Base-by-base conservation (phyloP, 2,329 filamentous ascomycete species). In the Xylariaceae sp. region DNA sequence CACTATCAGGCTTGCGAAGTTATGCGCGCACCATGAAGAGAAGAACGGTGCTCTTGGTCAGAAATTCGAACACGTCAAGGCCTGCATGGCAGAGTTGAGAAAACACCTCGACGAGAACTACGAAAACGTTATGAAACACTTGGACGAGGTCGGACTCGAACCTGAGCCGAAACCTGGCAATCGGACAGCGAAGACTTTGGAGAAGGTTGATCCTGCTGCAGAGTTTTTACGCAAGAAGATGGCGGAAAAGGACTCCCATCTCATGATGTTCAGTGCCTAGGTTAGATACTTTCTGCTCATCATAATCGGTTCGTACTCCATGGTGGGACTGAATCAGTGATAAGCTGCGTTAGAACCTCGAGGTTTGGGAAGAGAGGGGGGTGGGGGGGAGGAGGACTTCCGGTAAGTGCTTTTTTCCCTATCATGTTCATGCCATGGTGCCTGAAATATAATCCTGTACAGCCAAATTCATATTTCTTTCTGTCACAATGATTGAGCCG, bases 251-350 rank as follows among this genome's bases (percentile, higher is more conserved):
- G 24, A 54, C 30, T 47, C 52, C 28, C 50, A 54, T 37, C 33
- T 54, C 17, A 54, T 54, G 52, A 54, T 54, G 52, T 38, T 52
- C 11, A 6, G 22, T 11, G 22, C n/a, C n/a, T n/a, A n/a, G n/a
- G n/a, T n/a, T n/a, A n/a, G n/a, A n/a, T n/a, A n/a, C n/a, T n/a
- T n/a, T n/a, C n/a, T n/a, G n/a, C n/a, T n/a, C n/a, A n/a, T n/a
- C n/a, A n/a, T n/a, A n/a, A n/a, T n/a, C n/a, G n/a, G n/a, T n/a
- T n/a, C n/a, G n/a, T n/a, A n/a, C n/a, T n/a, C n/a, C n/a, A n/a
- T n/a, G n/a, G n/a, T n/a, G n/a, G n/a, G n/a, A n/a, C n/a, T n/a
- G n/a, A n/a, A n/a, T n/a, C n/a, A n/a, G n/a, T n/a, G n/a, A n/a
- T n/a, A n/a, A n/a, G n/a, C n/a, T n/a, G n/a, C n/a, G n/a, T n/a